Evolutionary conservation across 352 stramenopile genomes (phyloP).

Genomic region (Pythium sukuiense): DNA sequence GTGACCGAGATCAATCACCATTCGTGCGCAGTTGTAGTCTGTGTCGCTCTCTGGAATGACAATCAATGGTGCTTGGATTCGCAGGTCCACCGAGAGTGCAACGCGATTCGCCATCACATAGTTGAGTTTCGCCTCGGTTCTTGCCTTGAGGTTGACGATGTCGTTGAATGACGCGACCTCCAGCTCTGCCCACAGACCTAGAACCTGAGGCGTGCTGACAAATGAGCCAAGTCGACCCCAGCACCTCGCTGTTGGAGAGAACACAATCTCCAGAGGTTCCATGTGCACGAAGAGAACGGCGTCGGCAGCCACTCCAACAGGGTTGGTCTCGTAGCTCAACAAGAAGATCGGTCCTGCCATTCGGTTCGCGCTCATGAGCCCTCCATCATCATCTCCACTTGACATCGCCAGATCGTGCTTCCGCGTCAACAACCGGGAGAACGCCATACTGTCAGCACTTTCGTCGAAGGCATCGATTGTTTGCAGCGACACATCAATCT

Average conservation of each 20-base stretch:
- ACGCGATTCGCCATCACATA: conserved; percentile 89
- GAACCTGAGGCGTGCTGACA: conserved; percentile 69
- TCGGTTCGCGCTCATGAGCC: conserved; percentile 58
- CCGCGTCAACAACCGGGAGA: conserved; percentile 75
- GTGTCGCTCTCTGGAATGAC: conserved; percentile 82
- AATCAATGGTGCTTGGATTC: conserved; percentile 85
- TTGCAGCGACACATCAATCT: conserved; percentile 84
- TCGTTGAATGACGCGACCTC: conserved; percentile 89
- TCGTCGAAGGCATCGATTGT: conserved; percentile 87
- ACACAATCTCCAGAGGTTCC: conserved; percentile 84
- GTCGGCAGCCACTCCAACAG: conserved; percentile 58
- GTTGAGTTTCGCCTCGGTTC: conserved; percentile 87
- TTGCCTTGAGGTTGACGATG: conserved; percentile 87
- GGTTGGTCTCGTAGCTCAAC: conserved; percentile 85
- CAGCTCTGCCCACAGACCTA: conserved; percentile 85
- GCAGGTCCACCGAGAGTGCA: conserved; percentile 72
- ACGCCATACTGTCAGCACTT: conserved; percentile 79
- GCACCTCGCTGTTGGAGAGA: conserved; percentile 82
- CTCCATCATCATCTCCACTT: conserved; percentile 40
- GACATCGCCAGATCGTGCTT: conserved; percentile 47
- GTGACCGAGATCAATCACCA: conserved; percentile 81
- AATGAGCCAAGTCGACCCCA: conserved; percentile 78
- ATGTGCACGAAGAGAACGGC: conserved; percentile 80
- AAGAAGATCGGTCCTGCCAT: conserved; percentile 77
- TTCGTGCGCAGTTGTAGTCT: conserved; percentile 72